Percentiles rank a stretch among this genome's conserved stretches.
Evolutionary conservation across 2,329 filamentous ascomycete species (phyloP).

Genomic region (Ceratocystis huliohia): DNA sequence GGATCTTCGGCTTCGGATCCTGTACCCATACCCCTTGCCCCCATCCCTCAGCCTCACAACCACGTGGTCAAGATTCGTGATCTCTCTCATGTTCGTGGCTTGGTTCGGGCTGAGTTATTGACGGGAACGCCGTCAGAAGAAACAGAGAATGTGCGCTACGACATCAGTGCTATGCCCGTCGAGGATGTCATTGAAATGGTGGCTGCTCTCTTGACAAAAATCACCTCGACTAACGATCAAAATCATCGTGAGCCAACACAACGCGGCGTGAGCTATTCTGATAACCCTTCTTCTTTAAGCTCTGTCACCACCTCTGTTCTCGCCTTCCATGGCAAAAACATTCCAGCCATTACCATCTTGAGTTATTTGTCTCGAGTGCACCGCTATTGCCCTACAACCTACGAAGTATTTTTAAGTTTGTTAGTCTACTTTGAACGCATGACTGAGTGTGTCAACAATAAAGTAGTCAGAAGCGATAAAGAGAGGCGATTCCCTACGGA

Average conservation of each 20-base stretch:
- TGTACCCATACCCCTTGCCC: background rate
- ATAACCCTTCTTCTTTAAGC: background rate
- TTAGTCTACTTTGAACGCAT: slow-evolving; percentile 97
- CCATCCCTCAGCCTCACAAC: slow-evolving; percentile 21
- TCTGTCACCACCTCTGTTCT: slow-evolving; percentile 53
- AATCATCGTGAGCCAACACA: slow-evolving; percentile 79
- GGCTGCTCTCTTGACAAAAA: slow-evolving; percentile 87
- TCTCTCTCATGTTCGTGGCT: slow-evolving; percentile 78
- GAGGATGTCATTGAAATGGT: slow-evolving; percentile 98
- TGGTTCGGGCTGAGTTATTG: slow-evolving; percentile 66
- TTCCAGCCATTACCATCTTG: slow-evolving; percentile 89
- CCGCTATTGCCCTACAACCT: slow-evolving; percentile 97
- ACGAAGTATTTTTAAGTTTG: slow-evolving; percentile 91
- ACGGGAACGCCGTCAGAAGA: slow-evolving; percentile 29
- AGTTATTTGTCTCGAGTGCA: slow-evolving; percentile 94
- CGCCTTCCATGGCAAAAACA: slow-evolving; percentile 95
- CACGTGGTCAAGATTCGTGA: slow-evolving; percentile 70
- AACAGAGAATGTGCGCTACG: slow-evolving; percentile 52
- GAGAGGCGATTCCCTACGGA: slow-evolving; percentile 22
- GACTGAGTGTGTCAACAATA: slow-evolving; percentile 86
- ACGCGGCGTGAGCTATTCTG: slow-evolving; percentile 44
- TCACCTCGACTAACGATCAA: slow-evolving; percentile 88
- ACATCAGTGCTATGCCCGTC: slow-evolving; percentile 96
- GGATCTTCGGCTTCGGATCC: background rate
- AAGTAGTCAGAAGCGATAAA: slow-evolving; percentile 54